Percentiles rank a stretch among this genome's conserved stretches.
These are phyloP conservation scores for Yamadazyma sp. DNA, from an alignment of 805 yeast genomes.

Conservation along the genomic window DNA sequence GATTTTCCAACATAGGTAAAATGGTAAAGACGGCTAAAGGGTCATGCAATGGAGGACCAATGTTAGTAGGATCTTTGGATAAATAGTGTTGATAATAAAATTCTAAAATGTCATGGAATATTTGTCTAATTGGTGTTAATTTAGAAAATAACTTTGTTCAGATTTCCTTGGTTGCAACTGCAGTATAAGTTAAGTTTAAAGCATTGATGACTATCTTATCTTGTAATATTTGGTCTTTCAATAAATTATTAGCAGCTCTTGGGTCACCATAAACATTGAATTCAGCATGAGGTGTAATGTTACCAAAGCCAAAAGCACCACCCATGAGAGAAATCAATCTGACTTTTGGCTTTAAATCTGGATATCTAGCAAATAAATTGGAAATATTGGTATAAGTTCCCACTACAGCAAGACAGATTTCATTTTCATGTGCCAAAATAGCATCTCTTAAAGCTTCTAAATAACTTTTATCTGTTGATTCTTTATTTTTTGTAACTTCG, in stretches of 20 bases:
- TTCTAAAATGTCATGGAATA: constrained; percentile 21
- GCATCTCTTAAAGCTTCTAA: constrained; percentile 41
- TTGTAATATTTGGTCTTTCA: constrained; percentile 45
- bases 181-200: constrained; percentile 67
- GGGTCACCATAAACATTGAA: constrained; percentile 79
- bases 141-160: constrained; percentile 22
- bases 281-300: constrained; percentile 57
- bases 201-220: constrained; percentile 58
- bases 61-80: constrained; percentile 1
- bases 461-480: constrained; percentile 22
- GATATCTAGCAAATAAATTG: constrained; percentile 49
- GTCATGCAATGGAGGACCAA: constrained; percentile 80
- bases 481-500: constrained; percentile 40
- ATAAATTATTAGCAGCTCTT: constrained; percentile 60
- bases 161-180: constrained; percentile 41
- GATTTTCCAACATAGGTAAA: constrained; percentile 38
- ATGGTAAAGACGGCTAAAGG: constrained; percentile 67
- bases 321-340: constrained; percentile 72
- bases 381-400: constrained; percentile 80
- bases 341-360: constrained; percentile 49
- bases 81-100: constrained; percentile 18
- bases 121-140: constrained; percentile 39
- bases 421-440: constrained; percentile 40
- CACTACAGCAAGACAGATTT: constrained; percentile 63
- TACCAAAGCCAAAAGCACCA: constrained; percentile 56